Conservation (phyloP, 805 yeast genomes). For the Debaryomyces prosopidis region DNA sequence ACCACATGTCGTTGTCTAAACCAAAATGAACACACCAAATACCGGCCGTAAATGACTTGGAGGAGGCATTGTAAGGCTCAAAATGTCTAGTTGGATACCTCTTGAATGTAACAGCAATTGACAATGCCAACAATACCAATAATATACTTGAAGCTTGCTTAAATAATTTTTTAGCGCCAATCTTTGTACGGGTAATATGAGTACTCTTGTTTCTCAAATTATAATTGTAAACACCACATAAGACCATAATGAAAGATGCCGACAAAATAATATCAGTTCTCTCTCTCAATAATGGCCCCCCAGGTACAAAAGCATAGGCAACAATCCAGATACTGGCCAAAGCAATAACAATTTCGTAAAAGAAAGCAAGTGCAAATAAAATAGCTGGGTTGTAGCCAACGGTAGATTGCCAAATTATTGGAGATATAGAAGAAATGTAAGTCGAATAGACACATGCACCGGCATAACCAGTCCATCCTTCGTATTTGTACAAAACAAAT, state of each 20-base stretch:
- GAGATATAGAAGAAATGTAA: constrained; percentile 63
- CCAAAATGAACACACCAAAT: constrained; percentile 99
- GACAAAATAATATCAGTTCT: constrained; percentile 76
- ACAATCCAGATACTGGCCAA: constrained; percentile 95
- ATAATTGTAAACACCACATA: constrained; percentile 51
- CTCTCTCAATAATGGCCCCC: constrained; percentile 85
- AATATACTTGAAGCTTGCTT: constrained; percentile 30
- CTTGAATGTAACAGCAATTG: constrained; percentile 59
- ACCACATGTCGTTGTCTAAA: constrained; percentile 97
- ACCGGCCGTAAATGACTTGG: constrained; percentile 84
- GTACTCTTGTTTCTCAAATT: constrained; percentile 25
- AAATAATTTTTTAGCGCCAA: constrained; percentile 16
- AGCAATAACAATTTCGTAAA: constrained; percentile 53
- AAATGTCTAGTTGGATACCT: constrained; percentile 64
- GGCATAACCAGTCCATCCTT: constrained; percentile 70
- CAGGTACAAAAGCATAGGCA: constrained; percentile 98
- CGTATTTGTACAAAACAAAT: constrained; percentile 46
- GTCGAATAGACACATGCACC: constrained; percentile 68
- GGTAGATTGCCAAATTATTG: constrained; percentile 59
- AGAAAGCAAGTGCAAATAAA: constrained; percentile 49
- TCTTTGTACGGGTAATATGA: constrained; percentile 19
- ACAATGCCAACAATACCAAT: constrained; percentile 48
- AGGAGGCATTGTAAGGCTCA: constrained; percentile 49
- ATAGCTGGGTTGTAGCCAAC: constrained; percentile 57
- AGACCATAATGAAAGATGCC: constrained; percentile 52